Base-by-base conservation (phyloP, 1,139 yeast genomes). In the Diutina scorzettiae region DNA sequence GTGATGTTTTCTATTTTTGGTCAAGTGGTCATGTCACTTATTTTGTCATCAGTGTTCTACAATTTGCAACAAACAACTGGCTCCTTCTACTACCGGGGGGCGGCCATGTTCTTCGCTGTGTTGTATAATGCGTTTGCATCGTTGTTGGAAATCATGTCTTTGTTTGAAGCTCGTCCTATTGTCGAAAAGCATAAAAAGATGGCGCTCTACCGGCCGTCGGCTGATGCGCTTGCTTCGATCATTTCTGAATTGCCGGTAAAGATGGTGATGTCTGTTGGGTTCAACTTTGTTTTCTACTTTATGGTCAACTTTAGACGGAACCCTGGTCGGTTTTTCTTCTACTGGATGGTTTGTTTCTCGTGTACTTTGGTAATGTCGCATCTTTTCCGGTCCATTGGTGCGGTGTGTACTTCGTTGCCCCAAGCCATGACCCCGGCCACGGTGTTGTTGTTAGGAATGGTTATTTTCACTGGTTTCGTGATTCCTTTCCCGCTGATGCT, bases 361-460 rank as follows among this genome's bases (percentile, higher is more conserved):
- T 41, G 44, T 42, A 50, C 53, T 3, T 44, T 50, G 34, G 41
- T 45, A 17, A 50, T 50, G 53, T 50, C 53, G 8, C 51, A 50
- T 37, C 43, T 50, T 44, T 50, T 50, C 41, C 44, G 53, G 34
- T 45, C 48, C 8, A 43, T 50, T 43, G 53, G 51, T 44, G 51
- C 53, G 25, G 51, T 47, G 7, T 48, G 51, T 11, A 49, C 49
- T 2, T 50, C 53, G 7, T 41, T 50, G 31, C 49, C 51, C n/a
- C 51, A 49, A 17, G 53, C 53, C 11, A 48, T 50, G 53, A 50
- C 53, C 11, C 53, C 53, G 12, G 53, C 53, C 20, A 48, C 51
- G 9, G 43, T 42, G 28, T 37, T 50, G 8, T 48, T 50, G 45
- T 45, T 50, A 45, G 51, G 51, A 7, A 48, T 50, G 53, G 50